A percentile compares a stretch with the other conserved stretches of the same genome.
phyloP scores from a whole-genome alignment of 139 green algal species.

The Medakamo hakoo region DNA sequence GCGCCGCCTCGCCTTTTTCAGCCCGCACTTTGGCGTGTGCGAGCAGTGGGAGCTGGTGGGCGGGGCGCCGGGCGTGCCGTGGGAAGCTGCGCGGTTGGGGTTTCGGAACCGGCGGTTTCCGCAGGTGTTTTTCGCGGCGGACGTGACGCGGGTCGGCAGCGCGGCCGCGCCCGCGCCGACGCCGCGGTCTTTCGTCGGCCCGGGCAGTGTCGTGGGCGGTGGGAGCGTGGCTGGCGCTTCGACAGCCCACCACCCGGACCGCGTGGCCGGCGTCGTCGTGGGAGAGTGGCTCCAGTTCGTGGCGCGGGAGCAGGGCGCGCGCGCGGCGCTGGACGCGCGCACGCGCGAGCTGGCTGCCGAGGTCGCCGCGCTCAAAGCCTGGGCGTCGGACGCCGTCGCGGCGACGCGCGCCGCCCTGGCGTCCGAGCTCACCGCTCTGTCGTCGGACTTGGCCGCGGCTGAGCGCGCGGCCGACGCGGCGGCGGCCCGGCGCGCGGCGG shows the following conservation, averaged over 20 bases:
- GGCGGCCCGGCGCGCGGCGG: too few species aligned
- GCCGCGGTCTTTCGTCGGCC: conserved; percentile 5
- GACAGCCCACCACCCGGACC: neutral
- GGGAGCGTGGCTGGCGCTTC: neutral
- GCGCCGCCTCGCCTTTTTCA: conserved; percentile 49
- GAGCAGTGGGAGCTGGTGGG: conserved; percentile 51
- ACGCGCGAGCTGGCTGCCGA: neutral
- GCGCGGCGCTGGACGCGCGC: neutral
- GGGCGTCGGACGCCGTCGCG: neutral
- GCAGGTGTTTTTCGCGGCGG: conserved; percentile 24
- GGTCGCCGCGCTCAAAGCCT: neutral
- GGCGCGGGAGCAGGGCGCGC: neutral
- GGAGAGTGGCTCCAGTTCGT: neutral
- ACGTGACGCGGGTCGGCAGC: conserved; percentile 29
- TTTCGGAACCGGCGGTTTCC: conserved; percentile 33
- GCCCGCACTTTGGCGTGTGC: conserved; percentile 44
- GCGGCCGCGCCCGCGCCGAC: conserved; percentile 4
- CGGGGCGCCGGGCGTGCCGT: conserved; percentile 10
- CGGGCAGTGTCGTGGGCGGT: conserved; percentile 7
- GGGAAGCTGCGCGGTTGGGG: conserved; percentile 16
- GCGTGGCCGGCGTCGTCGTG: neutral
- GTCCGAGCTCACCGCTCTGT: neutral
- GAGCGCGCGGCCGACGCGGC: neutral
- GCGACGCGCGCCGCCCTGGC: too few species aligned
- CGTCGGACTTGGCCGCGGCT: neutral